Evolutionary conservation across 257 asterid genomes (phyloP).

Genomic region (Lantana camara): DNA sequence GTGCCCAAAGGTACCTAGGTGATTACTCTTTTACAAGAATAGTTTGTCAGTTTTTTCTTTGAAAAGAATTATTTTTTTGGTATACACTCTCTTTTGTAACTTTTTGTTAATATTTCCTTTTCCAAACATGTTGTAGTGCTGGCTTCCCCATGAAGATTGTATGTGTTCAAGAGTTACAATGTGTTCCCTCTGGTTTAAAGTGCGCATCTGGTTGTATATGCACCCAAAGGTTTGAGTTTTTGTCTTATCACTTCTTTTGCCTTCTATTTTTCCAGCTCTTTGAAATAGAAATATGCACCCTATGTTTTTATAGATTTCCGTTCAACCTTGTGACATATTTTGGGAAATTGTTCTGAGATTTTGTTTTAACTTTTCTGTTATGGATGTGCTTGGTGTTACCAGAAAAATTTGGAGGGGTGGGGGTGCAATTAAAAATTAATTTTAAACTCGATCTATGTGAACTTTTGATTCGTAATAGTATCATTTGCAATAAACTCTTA

Average conservation of each 20-base stretch:
- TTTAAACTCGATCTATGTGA: background rate
- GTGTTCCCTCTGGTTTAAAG: conserved; percentile 58
- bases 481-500: too few species aligned
- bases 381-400: background rate
- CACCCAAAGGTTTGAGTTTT: conserved; percentile 81
- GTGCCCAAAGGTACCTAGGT: conserved; percentile 76
- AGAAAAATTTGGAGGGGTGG: too few species aligned
- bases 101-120: conserved; percentile 12
- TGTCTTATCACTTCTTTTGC: background rate
- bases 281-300: background rate
- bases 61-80: conserved; percentile 7
- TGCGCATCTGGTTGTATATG: conserved; percentile 92
- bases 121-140: conserved; percentile 56
- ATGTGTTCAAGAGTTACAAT: conserved; percentile 65
- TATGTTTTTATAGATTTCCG: conserved; percentile 16
- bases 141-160: conserved; percentile 87
- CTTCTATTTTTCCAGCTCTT: conserved; percentile 4
- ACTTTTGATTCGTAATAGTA: too few species aligned
- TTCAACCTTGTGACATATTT: background rate
- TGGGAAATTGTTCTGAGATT: background rate
- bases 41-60: conserved; percentile 19
- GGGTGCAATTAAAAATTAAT: too few species aligned
- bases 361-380: background rate
- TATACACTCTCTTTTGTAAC: background rate
- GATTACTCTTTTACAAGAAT: conserved; percentile 16